A percentile compares a stretch with the other conserved stretches of the same genome.
Evolutionary conservation across 768 basidiomycete species (phyloP).

Genomic region (Sarcodon sp.): DNA sequence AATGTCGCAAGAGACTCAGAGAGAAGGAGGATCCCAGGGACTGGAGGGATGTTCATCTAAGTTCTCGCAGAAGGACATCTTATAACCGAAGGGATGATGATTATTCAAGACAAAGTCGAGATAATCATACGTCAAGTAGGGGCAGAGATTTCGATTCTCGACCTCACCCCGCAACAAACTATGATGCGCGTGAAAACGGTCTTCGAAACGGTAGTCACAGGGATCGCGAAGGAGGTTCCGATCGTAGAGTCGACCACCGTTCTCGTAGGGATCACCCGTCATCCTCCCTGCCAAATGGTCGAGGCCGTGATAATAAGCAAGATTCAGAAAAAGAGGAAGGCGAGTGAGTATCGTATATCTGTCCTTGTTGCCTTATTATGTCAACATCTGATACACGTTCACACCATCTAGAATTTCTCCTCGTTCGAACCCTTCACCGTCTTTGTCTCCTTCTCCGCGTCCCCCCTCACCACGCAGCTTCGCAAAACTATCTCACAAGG

Average conservation of each 20-base stretch:
- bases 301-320: slow-evolving; percentile 4
- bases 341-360: slow-evolving; percentile 63
- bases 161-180: too few species aligned
- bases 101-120: slow-evolving; percentile 12
- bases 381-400: slow-evolving; percentile 1
- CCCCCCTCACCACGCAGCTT: slow-evolving; percentile 17
- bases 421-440: slow-evolving; percentile 13
- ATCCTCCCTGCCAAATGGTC: slow-evolving; percentile 3
- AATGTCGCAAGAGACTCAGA: slow-evolving; percentile 40
- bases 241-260: slow-evolving; percentile 12
- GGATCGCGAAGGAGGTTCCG: slow-evolving; percentile 16
- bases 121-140: slow-evolving; percentile 12
- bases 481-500: slow-evolving; percentile 2
- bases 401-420: slow-evolving; percentile 50
- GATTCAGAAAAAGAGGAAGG: slow-evolving; percentile 78
- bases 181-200: slow-evolving; percentile 12
- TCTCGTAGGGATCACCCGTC: slow-evolving; percentile 6
- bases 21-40: slow-evolving; percentile 43
- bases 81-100: slow-evolving; percentile 21
- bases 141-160: slow-evolving; percentile 21
- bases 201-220: slow-evolving; percentile 23
- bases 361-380: neutral
- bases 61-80: slow-evolving; percentile 16
- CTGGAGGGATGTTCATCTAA: slow-evolving; percentile 61
- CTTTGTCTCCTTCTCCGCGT: slow-evolving; percentile 5